Percentiles rank a stretch among this genome's conserved stretches.
Conservation (phyloP, 345 rosid species). For the Pistacia vera region DNA sequence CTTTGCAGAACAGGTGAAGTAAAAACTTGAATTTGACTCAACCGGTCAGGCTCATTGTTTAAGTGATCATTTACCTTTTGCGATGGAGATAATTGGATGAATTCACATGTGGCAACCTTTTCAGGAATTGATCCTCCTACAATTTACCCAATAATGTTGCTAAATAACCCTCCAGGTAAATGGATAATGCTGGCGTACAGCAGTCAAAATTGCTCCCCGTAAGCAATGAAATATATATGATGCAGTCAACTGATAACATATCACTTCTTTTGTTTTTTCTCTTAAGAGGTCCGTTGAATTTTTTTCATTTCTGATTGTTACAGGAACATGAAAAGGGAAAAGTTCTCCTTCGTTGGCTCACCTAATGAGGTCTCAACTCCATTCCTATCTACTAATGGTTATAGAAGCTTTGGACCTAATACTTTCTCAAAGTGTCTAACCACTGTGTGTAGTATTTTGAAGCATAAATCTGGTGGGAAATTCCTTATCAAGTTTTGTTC, state of each 20-base stretch:
- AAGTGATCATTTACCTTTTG: conserved; percentile 23
- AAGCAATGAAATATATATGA: background rate
- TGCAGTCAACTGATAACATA: background rate
- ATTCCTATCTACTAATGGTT: conserved; percentile 14
- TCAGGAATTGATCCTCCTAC: conserved; percentile 79
- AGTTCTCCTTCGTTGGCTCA: conserved; percentile 92
- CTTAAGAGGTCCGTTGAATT: conserved; percentile 11
- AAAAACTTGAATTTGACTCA: conserved; percentile 4
- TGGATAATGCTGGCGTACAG: conserved; percentile 4
- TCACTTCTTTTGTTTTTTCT: background rate
- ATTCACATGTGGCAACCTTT: conserved; percentile 53
- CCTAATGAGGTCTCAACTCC: conserved; percentile 62
- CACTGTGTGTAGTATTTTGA: background rate
- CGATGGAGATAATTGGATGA: conserved; percentile 63
- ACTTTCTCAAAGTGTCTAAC: background rate
- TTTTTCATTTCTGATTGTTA: conserved; percentile 17
- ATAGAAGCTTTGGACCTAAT: background rate
- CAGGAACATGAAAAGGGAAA: conserved; percentile 82
- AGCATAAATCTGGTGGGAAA: background rate
- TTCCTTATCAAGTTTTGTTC: background rate
- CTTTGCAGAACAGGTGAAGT: conserved; percentile 78
- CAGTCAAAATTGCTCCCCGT: background rate
- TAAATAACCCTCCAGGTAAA: conserved; percentile 81
- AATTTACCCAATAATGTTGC: conserved; percentile 74
- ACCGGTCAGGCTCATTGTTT: conserved; percentile 9